Evolutionary conservation across 768 basidiomycete genomes (phyloP), one percentile per base, ranked within the genome.

Genomic region (Leccinum variicolor): DNA sequence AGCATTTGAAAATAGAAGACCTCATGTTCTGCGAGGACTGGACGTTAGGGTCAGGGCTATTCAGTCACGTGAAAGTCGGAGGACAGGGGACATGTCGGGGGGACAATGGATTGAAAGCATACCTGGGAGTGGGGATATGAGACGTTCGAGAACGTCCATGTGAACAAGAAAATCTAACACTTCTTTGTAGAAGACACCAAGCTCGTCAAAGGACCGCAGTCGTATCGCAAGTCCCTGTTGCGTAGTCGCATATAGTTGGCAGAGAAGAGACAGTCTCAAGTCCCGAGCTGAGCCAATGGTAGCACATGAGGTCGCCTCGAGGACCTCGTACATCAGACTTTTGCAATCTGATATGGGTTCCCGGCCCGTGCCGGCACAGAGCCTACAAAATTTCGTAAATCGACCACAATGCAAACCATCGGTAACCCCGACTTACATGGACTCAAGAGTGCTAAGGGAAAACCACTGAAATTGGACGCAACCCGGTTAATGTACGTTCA

Each of bases 21-120:
- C 58, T 81, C 81, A 52, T 75, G 61, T 55, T 74, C 73, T 59
- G 75, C 70, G 49, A 77, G 65, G 54, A 80, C 80, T 81, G 55
- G 21, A 49, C 31, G 59, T 65, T 39, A 65, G 67, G 58, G 66
- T 65, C 56, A 62, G 66, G 63, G 59, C 59, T 59, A 59, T 46
- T 50, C 53, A 41, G 51, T 49, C 11, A 33, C 25, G 23, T 1
- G 29, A 46, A 49, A 21, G n/a, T 36, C 29, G 29, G 51, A 49
- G 50, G 50, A 41, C 6, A n/a, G 53, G 41, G 21, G 52, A 29
- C 21, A 23, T 39, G 41, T n/a, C 19, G 28, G 25, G 19, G 19
- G 33, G 14, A 43, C 19, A 39, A 62, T 36, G 51, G 29, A 55
- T 10, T 21, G 21, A 55, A 25, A 51, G 61, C 69, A 21, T 65